A percentile compares a stretch with the other conserved stretches of the same genome.
phyloP scores from a whole-genome alignment of 257 asterid genomes.

The Cynanchum wilfordii region DNA sequence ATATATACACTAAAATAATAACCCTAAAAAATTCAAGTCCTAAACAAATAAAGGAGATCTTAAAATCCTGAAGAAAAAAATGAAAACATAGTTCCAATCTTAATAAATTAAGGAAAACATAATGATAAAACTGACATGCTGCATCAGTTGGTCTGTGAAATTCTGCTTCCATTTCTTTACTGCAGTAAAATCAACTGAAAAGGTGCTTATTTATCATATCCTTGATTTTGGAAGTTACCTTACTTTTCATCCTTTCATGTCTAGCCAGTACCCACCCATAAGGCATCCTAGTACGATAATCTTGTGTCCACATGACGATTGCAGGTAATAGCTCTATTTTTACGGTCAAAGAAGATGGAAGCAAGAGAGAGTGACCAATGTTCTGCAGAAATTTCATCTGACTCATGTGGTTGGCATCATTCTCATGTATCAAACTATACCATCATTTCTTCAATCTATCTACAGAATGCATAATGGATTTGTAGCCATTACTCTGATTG shows the following conservation, averaged over 20 bases:
- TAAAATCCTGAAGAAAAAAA: no score
- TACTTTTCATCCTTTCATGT: constrained; percentile 8
- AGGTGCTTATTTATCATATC: neutral
- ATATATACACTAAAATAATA: no score
- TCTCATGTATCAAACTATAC: constrained; percentile 15
- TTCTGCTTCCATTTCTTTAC: neutral
- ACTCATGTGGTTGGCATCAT: constrained; percentile 54
- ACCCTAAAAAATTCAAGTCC: no score
- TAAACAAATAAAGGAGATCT: no score
- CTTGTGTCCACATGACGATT: constrained; percentile 14
- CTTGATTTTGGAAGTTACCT: neutral
- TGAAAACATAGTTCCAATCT: no score
- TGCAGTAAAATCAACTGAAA: neutral
- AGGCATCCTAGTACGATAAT: neutral
- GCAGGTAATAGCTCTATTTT: constrained; percentile 81
- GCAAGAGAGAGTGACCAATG: constrained; percentile 29
- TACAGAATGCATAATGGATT: neutral
- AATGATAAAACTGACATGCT: no score
- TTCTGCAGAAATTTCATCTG: constrained; percentile 38
- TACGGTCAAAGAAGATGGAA: constrained; percentile 59
- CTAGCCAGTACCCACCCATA: neutral
- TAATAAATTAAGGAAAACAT: no score
- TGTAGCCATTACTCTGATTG: neutral
- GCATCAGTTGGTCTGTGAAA: neutral
- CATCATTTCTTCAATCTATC: neutral